Conservation (phyloP, 2,329 filamentous ascomycete genomes). For the Clonostachys chloroleuca region DNA sequence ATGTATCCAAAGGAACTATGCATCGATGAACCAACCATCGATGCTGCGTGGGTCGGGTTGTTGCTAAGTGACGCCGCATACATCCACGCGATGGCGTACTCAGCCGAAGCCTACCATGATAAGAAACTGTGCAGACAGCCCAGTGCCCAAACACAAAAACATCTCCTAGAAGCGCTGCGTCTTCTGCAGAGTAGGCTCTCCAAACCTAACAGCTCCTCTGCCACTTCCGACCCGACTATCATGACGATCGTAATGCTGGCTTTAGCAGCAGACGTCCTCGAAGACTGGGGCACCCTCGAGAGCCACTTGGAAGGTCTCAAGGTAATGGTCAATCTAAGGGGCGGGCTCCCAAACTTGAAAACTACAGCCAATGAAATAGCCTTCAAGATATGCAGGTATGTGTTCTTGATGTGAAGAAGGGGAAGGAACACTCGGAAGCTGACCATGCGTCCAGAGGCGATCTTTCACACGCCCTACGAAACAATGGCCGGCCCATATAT, state of each 20-base stretch:
- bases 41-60: neutral
- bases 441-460: neutral
- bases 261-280: neutral
- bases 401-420: too few species aligned
- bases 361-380: neutral
- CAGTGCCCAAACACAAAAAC: neutral
- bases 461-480: neutral
- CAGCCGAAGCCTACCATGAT: neutral
- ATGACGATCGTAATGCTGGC: neutral
- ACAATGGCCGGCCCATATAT: neutral
- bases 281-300: neutral
- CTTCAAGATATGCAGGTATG: neutral
- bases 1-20: neutral
- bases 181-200: neutral
- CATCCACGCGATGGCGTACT: neutral
- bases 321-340: neutral
- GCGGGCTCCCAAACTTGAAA: neutral
- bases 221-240: neutral
- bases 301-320: neutral
- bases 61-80: neutral
- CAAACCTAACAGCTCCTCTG: neutral
- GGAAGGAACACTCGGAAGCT: too few species aligned
- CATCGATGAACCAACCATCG: neutral
- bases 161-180: neutral
- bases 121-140: neutral